Base-by-base conservation (phyloP, 202 grass and related monocot species). In the Schoenoplectus tabernaemontani region DNA sequence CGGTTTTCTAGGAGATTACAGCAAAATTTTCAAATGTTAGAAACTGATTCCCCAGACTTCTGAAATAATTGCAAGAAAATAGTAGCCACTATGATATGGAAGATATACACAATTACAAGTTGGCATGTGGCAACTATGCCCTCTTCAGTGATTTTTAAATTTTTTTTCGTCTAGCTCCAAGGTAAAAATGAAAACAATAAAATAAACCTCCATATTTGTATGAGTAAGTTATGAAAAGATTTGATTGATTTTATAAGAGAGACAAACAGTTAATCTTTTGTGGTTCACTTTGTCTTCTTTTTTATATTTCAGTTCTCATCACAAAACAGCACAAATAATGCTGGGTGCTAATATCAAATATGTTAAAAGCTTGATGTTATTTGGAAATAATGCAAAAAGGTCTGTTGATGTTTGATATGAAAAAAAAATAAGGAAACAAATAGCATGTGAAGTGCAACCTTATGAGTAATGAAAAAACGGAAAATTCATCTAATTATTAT, bases 401-500 rank as follows among this genome's bases (percentile, higher is more conserved):
- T 32, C 36, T 16, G 6, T 13, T 36, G 15, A 37, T 64, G 10
- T 32, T 42, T 34, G 15, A 64, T 36, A 64, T 1, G 0, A n/a
- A 37, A 37, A 64, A 37, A 64, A 26, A 17, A 36, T 37, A 1
- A 67, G 64, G 64, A 10, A 20, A 67, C 85, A 32, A 62, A 33
- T 12, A 62, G 13, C 32, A 37, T 8, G 16, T 37, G 37, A 64
- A 64, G 4, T 64, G 61, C 37, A 64, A 64, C 12, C 58, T 9
- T 26, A 61, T 30, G 7, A 12, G 28, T 30, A 61, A 61, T 2
- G 24, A 30, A 61, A 61, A 23, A 61, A 61, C 6, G 91, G 20
- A 30, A 13, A 30, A 30, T 9, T 30, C 58, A 61, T 61, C 77
- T 77, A 97, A 81, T 73, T 68, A 63, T 19, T 61, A 61, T 30